Evolutionary conservation across 2,329 filamentous ascomycete genomes (phyloP), one percentile per base, ranked within the genome.

Genomic region (Ascochyta rabiei): DNA sequence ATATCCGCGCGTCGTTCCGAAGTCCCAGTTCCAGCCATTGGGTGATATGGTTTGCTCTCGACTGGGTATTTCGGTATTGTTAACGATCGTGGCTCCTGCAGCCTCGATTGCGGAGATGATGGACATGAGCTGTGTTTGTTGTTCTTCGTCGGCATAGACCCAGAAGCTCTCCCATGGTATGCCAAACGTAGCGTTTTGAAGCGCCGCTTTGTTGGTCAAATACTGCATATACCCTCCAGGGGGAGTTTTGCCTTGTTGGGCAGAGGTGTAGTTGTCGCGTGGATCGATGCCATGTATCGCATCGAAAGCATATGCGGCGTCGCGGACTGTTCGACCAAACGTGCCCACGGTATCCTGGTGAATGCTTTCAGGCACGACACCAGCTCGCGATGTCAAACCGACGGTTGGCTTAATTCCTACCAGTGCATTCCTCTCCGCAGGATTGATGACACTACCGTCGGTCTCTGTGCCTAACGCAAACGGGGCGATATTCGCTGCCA

Each of bases 381-480:
- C 76, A 24, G 69, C 70, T 37, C 87, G 78, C 8, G 88, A 90
- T 0, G 87, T 90, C 45, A 90, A 72, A 0, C 89, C 89, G 6
- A 91, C 86, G 1, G 88, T 91, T 1, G 89, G 88, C 74, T 91
- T 92, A 70, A 92, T 83, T 3, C 89, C 89, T 1, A 91, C 87
- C 2, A 92, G 69, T 2, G 80, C 82, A 66, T 89, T 90, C 4
- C 87, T 78, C 69, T 88, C 83, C 0, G 89, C 88, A 0, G 89
- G 89, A 68, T 85, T 87, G 66, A 91, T 90, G 15, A 92, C 64
- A 50, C 73, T 77, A 1, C 78, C 88, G 67, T 91, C 88, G 0
- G 89, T 91, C 75, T 92, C 89, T 0, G 89, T 91, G 1, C 89
- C 90, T 0, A 92, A 70, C 0, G 86, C 79, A 67, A 90, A 88